Conservation (phyloP, 2,329 filamentous ascomycete species). For the Diaporthe citrichinensis region DNA sequence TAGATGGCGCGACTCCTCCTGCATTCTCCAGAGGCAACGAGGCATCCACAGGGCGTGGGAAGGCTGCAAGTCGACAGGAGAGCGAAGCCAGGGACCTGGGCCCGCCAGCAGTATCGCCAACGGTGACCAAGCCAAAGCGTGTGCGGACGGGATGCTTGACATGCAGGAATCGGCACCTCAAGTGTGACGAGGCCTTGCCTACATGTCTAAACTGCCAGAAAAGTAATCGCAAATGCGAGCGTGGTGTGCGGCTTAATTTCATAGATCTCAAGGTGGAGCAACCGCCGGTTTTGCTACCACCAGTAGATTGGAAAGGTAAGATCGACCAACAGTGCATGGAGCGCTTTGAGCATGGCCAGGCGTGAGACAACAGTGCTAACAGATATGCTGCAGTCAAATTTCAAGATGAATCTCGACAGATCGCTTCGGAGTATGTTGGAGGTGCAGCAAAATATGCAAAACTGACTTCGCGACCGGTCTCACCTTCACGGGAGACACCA, state of each 20-base stretch:
- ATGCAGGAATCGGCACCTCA: conserved; percentile 89
- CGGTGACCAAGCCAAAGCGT: conserved; percentile 77
- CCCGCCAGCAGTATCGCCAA: conserved; percentile 1
- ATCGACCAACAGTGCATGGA: conserved; percentile 28
- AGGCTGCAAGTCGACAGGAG: conserved; percentile 1
- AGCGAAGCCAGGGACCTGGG: conserved; percentile 21
- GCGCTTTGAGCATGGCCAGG: neutral
- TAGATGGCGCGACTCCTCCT: conserved; percentile 12
- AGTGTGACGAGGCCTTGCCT: conserved; percentile 83
- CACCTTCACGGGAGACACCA: conserved; percentile 48
- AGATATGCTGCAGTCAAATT: conserved; percentile 73
- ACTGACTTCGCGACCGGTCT: conserved; percentile 57
- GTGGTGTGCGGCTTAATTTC: conserved; percentile 90
- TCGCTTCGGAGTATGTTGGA: conserved; percentile 90
- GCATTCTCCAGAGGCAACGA: neutral
- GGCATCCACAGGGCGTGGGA: neutral
- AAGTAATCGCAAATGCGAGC: conserved; percentile 86
- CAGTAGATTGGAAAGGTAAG: conserved; percentile 75
- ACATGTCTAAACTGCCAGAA: conserved; percentile 86
- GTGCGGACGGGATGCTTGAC: conserved; percentile 93
- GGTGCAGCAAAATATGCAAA: conserved; percentile 81
- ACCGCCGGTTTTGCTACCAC: conserved; percentile 74
- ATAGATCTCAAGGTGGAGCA: conserved; percentile 84
- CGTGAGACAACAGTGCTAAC: conserved; percentile 35
- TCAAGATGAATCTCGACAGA: conserved; percentile 88